A percentile compares a stretch with the other conserved stretches of the same genome.
Evolutionary conservation across 495 filamentous ascomycete species (phyloP).

Genomic region (Trichoderma parareesei): DNA sequence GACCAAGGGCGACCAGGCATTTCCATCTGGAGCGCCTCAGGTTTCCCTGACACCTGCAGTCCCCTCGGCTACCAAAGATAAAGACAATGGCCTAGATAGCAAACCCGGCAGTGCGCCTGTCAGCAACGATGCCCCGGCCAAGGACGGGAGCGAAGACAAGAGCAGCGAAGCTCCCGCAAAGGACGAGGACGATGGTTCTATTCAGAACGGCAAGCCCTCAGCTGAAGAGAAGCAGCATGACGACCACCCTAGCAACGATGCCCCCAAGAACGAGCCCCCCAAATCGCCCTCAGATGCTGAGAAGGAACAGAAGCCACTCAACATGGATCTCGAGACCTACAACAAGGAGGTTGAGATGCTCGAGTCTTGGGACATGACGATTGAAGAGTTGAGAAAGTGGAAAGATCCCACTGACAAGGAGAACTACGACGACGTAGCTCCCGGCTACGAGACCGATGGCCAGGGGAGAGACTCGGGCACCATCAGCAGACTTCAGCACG

Average conservation of each 20-base stretch:
- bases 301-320: not conserved
- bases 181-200: not conserved
- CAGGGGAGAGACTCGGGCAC: conserved; percentile 9
- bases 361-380: conserved; percentile 6
- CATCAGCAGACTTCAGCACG: conserved; percentile 11
- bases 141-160: not conserved
- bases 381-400: conserved; percentile 10
- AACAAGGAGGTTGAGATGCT: conserved; percentile 6
- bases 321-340: conserved; percentile 3
- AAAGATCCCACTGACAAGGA: conserved; percentile 5
- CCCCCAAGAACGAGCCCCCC: not conserved
- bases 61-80: too few species aligned
- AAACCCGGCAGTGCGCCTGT: not conserved
- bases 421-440: conserved; percentile 4
- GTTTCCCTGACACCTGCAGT: too few species aligned
- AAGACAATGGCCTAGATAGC: not conserved
- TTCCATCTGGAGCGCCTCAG: not conserved
- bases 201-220: not conserved
- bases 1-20: not conserved
- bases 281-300: not conserved
- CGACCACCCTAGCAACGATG: not conserved
- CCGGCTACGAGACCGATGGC: conserved; percentile 10
- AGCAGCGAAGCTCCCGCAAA: not conserved
- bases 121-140: not conserved
- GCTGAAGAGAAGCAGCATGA: not conserved